Base-by-base conservation (phyloP, 345 rosid species). In the Viola odorata region DNA sequence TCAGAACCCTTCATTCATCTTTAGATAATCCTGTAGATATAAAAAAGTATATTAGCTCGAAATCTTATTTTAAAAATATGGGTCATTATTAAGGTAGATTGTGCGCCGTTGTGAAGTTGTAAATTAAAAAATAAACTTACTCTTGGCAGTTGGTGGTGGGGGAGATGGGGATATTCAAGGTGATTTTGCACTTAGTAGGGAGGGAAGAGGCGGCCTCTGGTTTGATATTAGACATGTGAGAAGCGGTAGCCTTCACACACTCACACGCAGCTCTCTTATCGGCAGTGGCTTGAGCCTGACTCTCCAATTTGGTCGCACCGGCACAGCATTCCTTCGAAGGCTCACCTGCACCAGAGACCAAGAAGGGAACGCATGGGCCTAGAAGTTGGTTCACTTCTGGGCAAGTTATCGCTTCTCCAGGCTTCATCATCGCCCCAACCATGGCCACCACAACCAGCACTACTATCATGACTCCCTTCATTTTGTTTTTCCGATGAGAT, bases 261-360 rank as follows among this genome's bases (percentile, higher is more conserved):
- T 60, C 50, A 48, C 76, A 76, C 3, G 76, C 76, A 1, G 65
- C 70, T 37, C 54, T 62, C 53, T 53, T 71, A 36, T 76, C 71
- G 0, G 38, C 58, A 6, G 70, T 53, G 47, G 73, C 61, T 11
- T 14, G 55, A 13, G 60, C 53, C 1, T 14, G 56, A n/a, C 15
- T 37, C 11, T 53, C 45, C 9, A 72, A 37, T 5, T 8, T 47
- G 16, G 11, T 37, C 9, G 72, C 55, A 3, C 71, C 73, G 1
- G 4, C 12, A 36, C 76, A 72, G 12, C 80, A 72, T 0, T 7
- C 41, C 1, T 47, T 9, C 0, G 80, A 0, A 3, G 68, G 76
- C 7, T 4, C 10, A 2, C 7, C 55, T 4, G 13, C 50, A 4
- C 45, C 40, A 0, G 37, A 14, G 4, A 37, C 47, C 45, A 77